These are phyloP conservation scores for Fraxinus angustifolia DNA, from an alignment of 305 asterid genomes.

Conservation along the genomic window DNA sequence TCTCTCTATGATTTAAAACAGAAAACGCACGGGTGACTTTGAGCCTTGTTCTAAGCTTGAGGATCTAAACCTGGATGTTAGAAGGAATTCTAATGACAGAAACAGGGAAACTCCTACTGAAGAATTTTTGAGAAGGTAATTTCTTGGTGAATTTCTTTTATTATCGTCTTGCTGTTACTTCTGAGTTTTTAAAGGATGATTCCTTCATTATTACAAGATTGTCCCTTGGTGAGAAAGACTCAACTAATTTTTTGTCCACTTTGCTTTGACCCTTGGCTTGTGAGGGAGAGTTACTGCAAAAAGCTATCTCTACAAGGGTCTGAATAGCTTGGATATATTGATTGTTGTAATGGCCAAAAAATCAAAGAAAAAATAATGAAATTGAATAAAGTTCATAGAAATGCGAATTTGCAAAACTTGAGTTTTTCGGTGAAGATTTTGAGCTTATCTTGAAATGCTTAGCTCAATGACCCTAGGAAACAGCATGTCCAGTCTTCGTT, in stretches of 20 bases:
- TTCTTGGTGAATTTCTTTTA: constrained; percentile 23
- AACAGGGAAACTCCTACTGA: constrained; percentile 42
- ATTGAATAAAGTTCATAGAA: constrained; percentile 5
- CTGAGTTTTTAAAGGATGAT: constrained; percentile 7
- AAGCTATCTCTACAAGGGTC: not conserved
- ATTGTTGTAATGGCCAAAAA: not conserved
- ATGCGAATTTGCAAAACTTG: constrained; percentile 1
- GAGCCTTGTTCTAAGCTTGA: constrained; percentile 87
- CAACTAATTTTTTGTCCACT: not conserved
- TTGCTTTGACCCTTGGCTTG: constrained; percentile 13
- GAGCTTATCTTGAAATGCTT: not conserved
- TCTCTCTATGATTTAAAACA: constrained; percentile 40
- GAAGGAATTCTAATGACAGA: constrained; percentile 43
- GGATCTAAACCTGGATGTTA: constrained; percentile 82
- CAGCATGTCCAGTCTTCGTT: not conserved
- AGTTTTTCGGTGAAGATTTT: not conserved
- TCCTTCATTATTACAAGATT: constrained; percentile 6
- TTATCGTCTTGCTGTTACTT: constrained; percentile 11
- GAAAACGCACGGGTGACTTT: constrained; percentile 59
- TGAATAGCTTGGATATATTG: constrained; percentile 3
- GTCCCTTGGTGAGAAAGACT: not conserved
- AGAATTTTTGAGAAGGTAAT: constrained; percentile 56
- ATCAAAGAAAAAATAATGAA: constrained; percentile 4
- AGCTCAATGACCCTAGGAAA: not conserved
- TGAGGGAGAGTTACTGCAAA: not conserved